Conservation (phyloP, 2,329 filamentous ascomycete species). For the Epicoccum sorghinum region DNA sequence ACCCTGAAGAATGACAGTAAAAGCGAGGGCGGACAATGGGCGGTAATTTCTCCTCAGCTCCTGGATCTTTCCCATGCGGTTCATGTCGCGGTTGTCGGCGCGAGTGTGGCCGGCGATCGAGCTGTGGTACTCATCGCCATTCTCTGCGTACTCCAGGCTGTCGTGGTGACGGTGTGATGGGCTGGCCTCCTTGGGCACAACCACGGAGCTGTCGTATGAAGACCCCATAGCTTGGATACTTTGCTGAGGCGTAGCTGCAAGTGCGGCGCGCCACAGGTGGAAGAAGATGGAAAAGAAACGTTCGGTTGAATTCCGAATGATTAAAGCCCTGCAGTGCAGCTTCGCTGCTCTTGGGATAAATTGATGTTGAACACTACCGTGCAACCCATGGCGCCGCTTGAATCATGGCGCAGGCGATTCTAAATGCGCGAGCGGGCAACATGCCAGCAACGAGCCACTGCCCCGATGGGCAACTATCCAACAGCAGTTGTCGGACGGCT, state of each 20-base stretch:
- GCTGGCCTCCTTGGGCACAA: slow-evolving; percentile 15
- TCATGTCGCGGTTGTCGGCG: slow-evolving; percentile 39
- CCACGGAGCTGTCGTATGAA: slow-evolving; percentile 23
- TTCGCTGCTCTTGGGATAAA: slow-evolving; percentile 1
- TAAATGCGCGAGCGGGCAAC: slow-evolving; percentile 8
- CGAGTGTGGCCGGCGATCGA: slow-evolving; percentile 35
- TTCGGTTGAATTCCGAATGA: slow-evolving; percentile 5
- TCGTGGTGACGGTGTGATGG: slow-evolving; percentile 13
- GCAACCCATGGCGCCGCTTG: slow-evolving; percentile 15
- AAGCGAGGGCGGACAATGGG: slow-evolving; percentile 39
- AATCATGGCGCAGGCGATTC: slow-evolving; percentile 8
- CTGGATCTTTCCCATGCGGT: slow-evolving; percentile 43
- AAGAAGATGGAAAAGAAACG: slow-evolving; percentile 8
- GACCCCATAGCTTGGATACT: slow-evolving; percentile 22
- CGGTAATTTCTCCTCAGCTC: slow-evolving; percentile 44
- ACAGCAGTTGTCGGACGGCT: slow-evolving; percentile 16
- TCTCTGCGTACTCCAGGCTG: slow-evolving; percentile 30
- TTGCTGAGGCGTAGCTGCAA: slow-evolving; percentile 21
- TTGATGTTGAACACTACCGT: slow-evolving; percentile 14
- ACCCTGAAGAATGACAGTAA: slow-evolving; percentile 42
- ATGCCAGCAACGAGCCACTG: slow-evolving; percentile 8
- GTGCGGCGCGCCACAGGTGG: slow-evolving; percentile 12
- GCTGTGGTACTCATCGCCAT: slow-evolving; percentile 35
- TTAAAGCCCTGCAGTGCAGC: slow-evolving; percentile 7
- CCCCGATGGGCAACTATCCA: slow-evolving; percentile 7